Evolutionary conservation across 2,329 filamentous ascomycete genomes (phyloP).

Genomic region (Hypocreales sp.): DNA sequence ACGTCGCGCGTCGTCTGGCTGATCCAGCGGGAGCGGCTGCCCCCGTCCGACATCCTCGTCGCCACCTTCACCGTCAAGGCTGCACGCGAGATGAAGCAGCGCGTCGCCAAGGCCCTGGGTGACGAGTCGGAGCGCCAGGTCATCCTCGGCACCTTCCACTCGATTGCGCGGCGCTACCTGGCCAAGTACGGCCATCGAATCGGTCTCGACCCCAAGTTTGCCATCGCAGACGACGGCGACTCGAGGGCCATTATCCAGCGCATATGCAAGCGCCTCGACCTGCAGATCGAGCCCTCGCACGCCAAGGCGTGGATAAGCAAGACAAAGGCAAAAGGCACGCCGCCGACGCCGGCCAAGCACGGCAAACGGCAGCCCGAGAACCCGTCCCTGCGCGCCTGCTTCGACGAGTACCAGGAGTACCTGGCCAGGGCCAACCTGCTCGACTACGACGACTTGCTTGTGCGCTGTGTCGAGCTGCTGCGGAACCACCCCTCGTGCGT

Average conservation of each 20-base stretch:
- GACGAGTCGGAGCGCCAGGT: slow-evolving; percentile 59
- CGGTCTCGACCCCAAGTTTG: slow-evolving; percentile 69
- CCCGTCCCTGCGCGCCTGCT: slow-evolving; percentile 52
- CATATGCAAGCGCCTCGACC: slow-evolving; percentile 60
- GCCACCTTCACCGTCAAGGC: slow-evolving; percentile 97
- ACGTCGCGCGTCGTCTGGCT: slow-evolving; percentile 87
- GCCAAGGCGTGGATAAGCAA: slow-evolving; percentile 67
- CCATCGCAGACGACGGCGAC: slow-evolving; percentile 77
- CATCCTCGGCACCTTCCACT: slow-evolving; percentile 88
- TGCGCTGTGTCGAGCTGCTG: slow-evolving; percentile 70
- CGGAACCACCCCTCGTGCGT: slow-evolving; percentile 62
- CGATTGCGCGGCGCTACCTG: slow-evolving; percentile 74
- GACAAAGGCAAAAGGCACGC: slow-evolving; percentile 40
- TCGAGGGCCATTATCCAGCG: slow-evolving; percentile 65
- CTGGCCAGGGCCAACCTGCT: slow-evolving; percentile 65
- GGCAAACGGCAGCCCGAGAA: slow-evolving; percentile 19
- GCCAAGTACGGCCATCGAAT: slow-evolving; percentile 73
- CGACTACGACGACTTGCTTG: slow-evolving; percentile 86
- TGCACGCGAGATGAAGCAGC: slow-evolving; percentile 80
- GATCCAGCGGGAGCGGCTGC: slow-evolving; percentile 52
- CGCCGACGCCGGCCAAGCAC: slow-evolving; percentile 23
- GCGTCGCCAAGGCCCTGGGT: slow-evolving; percentile 70
- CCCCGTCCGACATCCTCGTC: slow-evolving; percentile 79
- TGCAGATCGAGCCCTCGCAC: slow-evolving; percentile 51
- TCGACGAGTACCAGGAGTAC: slow-evolving; percentile 62